Evolutionary conservation across 2,329 filamentous ascomycete genomes (phyloP), one percentile per base, ranked within the genome.

Genomic region (Diaporthe citri): DNA sequence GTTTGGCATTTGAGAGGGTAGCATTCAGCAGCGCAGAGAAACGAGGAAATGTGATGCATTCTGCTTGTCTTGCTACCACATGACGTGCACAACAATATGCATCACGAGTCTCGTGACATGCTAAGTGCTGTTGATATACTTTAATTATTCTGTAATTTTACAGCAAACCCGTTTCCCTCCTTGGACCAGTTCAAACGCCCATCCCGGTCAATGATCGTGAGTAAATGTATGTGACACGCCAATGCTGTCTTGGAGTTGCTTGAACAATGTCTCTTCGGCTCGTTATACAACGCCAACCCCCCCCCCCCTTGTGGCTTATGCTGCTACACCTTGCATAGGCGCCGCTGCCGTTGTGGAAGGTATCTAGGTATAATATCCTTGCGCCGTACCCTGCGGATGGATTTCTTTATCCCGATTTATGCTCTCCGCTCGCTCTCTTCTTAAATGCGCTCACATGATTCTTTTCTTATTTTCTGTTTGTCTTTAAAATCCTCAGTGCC

Each of bases 1-100:
- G 25, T 55, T 43, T 64, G 46, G 71, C 71, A 64, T 72, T 34
- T 55, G 59, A 20, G n/a, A 52, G 2, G 1, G 28, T 3, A 31
- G 70, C 46, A 71, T 59, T 51, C n/a, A 52, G 36, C 46, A 48
- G 36, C 57, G 46, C 31, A 56, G 46, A 72, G 59, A 64, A 64
- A 36, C 17, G 36, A 64, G 48, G 39, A 39, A 34, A 59, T 34
- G 51, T 56, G 51, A 15, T 75, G 39, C 22, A 46, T 60, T 31
- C 13, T 48, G 51, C 4, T 60, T 12, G 36, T 41, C 9, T 20
- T 55, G 17, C 34, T 39, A 6, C 17, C 20, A 22, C 48, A 12
- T 17, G 34, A 13, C 46, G 78, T 76, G 2, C 46, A 28, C 20
- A 39, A 28, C 20, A 39, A 36, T 52, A 28, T 39, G 48, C 31